phyloP scores from a whole-genome alignment of 75 land plant species.

The Cryptomeria japonica region DNA sequence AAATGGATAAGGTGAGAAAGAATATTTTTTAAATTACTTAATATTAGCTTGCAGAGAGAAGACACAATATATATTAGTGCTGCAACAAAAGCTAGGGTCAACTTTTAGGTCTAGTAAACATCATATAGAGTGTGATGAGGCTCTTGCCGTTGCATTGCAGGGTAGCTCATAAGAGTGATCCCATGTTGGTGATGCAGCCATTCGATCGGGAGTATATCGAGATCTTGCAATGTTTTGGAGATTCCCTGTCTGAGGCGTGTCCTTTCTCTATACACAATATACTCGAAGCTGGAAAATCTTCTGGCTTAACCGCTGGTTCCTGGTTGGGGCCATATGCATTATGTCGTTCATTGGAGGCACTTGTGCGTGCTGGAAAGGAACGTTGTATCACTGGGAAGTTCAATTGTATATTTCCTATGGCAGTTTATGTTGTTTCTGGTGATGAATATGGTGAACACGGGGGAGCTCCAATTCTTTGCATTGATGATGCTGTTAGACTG shows the following conservation, averaged over 20 bases:
- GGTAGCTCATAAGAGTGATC: constrained; percentile 34
- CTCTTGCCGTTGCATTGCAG: constrained; percentile 34
- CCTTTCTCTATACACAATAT: constrained; percentile 90
- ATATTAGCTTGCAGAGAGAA: constrained; percentile 4
- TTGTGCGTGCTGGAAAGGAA: constrained; percentile 53
- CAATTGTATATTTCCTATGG: constrained; percentile 57
- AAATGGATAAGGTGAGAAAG: constrained; percentile 40
- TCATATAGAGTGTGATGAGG: constrained; percentile 22
- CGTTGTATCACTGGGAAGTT: constrained; percentile 10
- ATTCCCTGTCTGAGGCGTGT: constrained; percentile 47
- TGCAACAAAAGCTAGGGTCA: neutral
- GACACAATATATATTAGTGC: neutral
- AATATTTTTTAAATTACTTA: neutral
- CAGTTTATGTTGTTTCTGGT: constrained; percentile 87
- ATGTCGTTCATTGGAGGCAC: constrained; percentile 86
- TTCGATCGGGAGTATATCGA: constrained; percentile 67
- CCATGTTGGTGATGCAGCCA: constrained; percentile 65
- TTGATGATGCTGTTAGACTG: constrained; percentile 64
- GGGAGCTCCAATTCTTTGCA: constrained; percentile 91
- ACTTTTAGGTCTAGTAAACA: constrained; percentile 15
- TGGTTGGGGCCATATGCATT: constrained; percentile 99
- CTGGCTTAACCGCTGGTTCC: constrained; percentile 85
- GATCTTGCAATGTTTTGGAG: constrained; percentile 86
- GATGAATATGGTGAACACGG: constrained; percentile 97
- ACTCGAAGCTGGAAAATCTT: constrained; percentile 77